These are phyloP conservation scores for Xylariaceae sp. DNA, from an alignment of 2,329 filamentous ascomycete species.

Conservation along the genomic window DNA sequence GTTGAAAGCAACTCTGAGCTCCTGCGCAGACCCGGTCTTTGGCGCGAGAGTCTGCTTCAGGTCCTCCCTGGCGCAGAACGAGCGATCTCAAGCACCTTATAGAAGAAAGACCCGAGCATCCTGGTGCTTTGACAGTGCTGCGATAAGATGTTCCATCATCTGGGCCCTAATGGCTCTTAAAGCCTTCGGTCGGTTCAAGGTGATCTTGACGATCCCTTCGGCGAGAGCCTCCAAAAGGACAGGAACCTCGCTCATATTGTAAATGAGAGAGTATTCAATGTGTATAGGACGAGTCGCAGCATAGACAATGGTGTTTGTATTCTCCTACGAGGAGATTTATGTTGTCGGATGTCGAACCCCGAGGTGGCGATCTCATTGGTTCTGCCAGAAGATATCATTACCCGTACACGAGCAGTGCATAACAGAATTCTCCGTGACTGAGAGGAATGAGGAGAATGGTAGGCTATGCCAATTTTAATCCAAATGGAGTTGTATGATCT, in stretches of 20 bases:
- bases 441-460: neutral
- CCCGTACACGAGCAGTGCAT: neutral
- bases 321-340: neutral
- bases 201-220: constrained; percentile 1
- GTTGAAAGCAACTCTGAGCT: neutral
- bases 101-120: constrained; percentile 1
- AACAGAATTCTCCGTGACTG: neutral
- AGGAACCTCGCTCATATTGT: neutral
- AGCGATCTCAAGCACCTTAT: constrained; percentile 2
- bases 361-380: neutral
- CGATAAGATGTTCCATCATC: neutral
- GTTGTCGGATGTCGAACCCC: neutral
- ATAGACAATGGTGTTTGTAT: no score
- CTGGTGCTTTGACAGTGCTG: neutral
- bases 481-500: neutral
- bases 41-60: constrained; percentile 5
- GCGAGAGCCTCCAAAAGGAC: neutral
- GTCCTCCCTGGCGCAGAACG: constrained; percentile 3
- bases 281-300: no score
- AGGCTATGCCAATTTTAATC: neutral
- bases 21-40: neutral
- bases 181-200: constrained; percentile 1
- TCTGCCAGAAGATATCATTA: neutral
- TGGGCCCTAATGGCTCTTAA: neutral
- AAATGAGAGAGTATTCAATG: no score